Evolutionary conservation across 2,329 filamentous ascomycete genomes (phyloP).

Genomic region (Fusarium agapanthi): DNA sequence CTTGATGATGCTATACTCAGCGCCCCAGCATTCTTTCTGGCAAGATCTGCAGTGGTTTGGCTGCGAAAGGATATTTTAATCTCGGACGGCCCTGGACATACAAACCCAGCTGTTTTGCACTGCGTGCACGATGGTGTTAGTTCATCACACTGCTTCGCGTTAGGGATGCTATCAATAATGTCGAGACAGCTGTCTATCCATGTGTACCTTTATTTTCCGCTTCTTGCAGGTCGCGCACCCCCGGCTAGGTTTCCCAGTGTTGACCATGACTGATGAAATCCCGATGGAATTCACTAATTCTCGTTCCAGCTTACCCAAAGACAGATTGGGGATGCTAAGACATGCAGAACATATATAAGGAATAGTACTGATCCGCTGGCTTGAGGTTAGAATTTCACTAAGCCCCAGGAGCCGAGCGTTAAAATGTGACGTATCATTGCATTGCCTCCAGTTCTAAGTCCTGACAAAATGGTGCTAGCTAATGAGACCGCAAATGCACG

Average conservation of each 20-base stretch:
- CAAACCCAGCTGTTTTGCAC: constrained; percentile 28
- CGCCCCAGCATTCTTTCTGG: not conserved
- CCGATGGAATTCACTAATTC: not conserved
- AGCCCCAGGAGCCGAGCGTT: not conserved
- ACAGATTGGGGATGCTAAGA: not conserved
- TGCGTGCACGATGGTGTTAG: constrained; percentile 23
- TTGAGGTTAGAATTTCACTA: not conserved
- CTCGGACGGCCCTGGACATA: constrained; percentile 21
- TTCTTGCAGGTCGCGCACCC: constrained; percentile 33
- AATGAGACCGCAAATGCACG: not conserved
- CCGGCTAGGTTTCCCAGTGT: constrained; percentile 31
- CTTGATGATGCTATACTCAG: not conserved
- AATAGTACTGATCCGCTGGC: not conserved
- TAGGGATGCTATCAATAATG: not conserved
- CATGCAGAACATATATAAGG: not conserved
- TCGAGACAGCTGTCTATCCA: not conserved
- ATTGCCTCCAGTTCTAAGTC: not conserved
- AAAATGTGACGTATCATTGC: not conserved
- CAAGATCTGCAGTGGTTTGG: not conserved
- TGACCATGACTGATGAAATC: not conserved
- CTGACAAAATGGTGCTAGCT: not conserved
- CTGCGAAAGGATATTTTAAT: constrained; percentile 20
- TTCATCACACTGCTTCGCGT: constrained; percentile 22
- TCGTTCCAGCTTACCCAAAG: not conserved
- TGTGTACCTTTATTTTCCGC: constrained; percentile 31